phyloP scores from a whole-genome alignment of 176 grass and related monocot species.

The Oryza australiensis region DNA sequence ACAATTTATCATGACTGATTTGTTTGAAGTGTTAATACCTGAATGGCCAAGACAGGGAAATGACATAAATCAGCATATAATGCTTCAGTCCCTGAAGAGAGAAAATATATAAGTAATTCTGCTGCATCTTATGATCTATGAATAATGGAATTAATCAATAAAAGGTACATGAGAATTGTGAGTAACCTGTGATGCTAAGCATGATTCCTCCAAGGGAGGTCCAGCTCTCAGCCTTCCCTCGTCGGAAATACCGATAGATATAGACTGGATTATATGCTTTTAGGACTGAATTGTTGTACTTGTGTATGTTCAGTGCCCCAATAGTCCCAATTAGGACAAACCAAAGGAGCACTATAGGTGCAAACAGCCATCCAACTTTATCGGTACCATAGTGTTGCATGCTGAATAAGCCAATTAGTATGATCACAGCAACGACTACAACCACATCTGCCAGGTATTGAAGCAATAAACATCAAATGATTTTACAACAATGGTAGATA shows the following conservation, averaged over 20 bases:
- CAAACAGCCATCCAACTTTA: conserved; percentile 88
- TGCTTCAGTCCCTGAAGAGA: conserved; percentile 79
- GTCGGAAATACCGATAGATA: conserved; percentile 59
- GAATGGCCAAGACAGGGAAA: conserved; percentile 83
- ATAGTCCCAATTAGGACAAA: conserved; percentile 75
- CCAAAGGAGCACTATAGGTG: conserved; percentile 79
- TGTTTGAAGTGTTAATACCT: conserved; percentile 41
- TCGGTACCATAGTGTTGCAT: conserved; percentile 88
- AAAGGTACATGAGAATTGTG: conserved; percentile 9
- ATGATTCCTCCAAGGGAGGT: conserved; percentile 87
- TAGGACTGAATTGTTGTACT: conserved; percentile 68
- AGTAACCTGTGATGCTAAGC: conserved; percentile 84
- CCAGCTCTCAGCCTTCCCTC: conserved; percentile 56
- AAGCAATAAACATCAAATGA: conserved; percentile 20
- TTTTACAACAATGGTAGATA: conserved; percentile 19
- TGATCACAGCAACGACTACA: conserved; percentile 58
- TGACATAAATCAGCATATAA: conserved; percentile 93
- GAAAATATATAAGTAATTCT: conserved; percentile 31
- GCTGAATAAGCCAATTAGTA: conserved; percentile 82
- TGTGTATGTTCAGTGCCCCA: conserved; percentile 70
- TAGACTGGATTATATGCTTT: conserved; percentile 77
- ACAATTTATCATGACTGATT: conserved; percentile 16
- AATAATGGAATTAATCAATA: conserved; percentile 14
- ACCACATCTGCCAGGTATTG: conserved; percentile 64
- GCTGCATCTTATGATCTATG: conserved; percentile 12